Evolutionary conservation across 768 basidiomycete species (phyloP), one percentile per base, ranked within the genome.

Genomic region (Collybiopsis confluens): DNA sequence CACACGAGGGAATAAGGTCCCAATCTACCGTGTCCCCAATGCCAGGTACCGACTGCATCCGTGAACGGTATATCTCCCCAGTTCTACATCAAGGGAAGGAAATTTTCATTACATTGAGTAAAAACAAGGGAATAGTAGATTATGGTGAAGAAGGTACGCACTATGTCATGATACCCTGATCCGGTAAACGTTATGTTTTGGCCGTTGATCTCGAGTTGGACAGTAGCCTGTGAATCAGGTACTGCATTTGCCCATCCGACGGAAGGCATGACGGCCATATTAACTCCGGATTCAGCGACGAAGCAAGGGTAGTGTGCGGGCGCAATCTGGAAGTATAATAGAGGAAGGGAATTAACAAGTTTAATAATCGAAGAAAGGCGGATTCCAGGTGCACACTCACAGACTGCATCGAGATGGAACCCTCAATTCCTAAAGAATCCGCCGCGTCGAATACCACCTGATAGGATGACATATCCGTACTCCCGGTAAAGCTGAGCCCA

Each of bases 1-100:
- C 59, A 62, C 5, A 62, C 61, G 37, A 62, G 30, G 36, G 61
- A 62, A 42, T 62, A 62, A 2, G 57, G 46, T 4, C 59, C 61
- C 16, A 60, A 18, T 6, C 61, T 48, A 10, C 57, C 61, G 54
- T 62, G 60, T 37, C 58, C 61, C 58, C 61, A 61, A 45, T 57
- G 54, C 58, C 58, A 62, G 4, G 49, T 54, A 8, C 38, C 47
- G 3, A 59, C 48, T 47, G 49, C 45, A n/a, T 30, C n/a, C 0
- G 45, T 40, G 42, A 62, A 56, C 3, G 44, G 45, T 40, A 54
- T 40, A 42, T 57, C 40, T 49, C 61, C 56, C 59, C 61, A 62
- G 42, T 62, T 62, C 61, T 59, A 42, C 36, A 13, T 30, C n/a
- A 27, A 2, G 16, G 20, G n/a, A n/a, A n/a, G n/a, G n/a, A n/a